Percentiles rank a stretch among this genome's conserved stretches.
phyloP scores from a whole-genome alignment of 768 basidiomycete species.

The Mycena amicta region DNA sequence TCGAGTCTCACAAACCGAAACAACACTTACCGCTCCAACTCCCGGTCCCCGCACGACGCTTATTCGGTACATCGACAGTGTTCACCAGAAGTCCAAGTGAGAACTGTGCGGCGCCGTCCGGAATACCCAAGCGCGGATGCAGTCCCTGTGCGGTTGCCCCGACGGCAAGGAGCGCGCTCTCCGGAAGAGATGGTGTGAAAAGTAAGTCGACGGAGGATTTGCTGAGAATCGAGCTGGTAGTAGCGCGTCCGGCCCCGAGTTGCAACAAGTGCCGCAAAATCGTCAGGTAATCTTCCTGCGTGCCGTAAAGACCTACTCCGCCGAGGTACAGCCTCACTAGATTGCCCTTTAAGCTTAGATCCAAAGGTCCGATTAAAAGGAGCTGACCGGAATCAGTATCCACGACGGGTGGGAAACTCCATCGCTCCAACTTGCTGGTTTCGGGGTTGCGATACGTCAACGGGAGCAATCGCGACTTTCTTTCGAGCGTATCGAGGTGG shows the following conservation, averaged over 20 bases:
- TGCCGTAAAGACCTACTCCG: constrained; percentile 19
- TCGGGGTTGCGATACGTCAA: constrained; percentile 16
- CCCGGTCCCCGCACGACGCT: neutral
- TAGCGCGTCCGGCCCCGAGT: neutral
- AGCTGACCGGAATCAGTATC: constrained; percentile 12
- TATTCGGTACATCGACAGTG: neutral
- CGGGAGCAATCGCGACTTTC: constrained; percentile 13
- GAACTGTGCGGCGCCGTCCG: neutral
- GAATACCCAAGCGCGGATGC: neutral
- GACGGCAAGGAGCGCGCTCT: neutral
- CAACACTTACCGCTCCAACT: neutral
- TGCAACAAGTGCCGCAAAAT: constrained; percentile 19
- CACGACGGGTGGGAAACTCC: constrained; percentile 12
- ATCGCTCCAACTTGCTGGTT: constrained; percentile 16
- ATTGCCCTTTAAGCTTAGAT: neutral
- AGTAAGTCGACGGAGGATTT: neutral
- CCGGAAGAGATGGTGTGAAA: neutral
- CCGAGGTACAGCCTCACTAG: constrained; percentile 19
- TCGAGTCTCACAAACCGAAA: neutral
- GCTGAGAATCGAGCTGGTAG: neutral
- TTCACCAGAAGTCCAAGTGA: neutral
- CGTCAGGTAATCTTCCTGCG: constrained; percentile 25
- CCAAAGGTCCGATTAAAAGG: neutral
- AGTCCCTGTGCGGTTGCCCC: neutral
- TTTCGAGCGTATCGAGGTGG: constrained; percentile 17